Evolutionary conservation across 257 asterid genomes (phyloP), one percentile per base, ranked within the genome.

Genomic region (Linderniella brevidens): DNA sequence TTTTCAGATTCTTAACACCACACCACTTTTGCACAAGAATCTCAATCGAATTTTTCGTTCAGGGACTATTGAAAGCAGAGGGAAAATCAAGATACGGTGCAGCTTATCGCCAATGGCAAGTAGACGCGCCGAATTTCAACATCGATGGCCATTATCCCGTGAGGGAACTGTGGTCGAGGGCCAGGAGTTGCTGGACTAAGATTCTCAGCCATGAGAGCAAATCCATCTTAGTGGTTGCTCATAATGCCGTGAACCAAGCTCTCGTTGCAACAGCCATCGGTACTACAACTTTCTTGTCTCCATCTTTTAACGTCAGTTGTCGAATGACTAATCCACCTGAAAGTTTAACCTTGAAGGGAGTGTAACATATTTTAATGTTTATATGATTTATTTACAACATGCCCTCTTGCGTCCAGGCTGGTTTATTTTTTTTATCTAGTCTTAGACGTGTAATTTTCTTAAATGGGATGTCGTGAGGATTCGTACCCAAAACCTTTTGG

Each of bases 181-280:
- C 86, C 48, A 68, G 87, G 69, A 72, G 61, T 66, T 78, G 97
- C 63, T 88, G 97, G 97, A 61, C 59, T 0, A 79, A 65, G 52
- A 84, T 88, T 35, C 75, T 88, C 45, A 58, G 75, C 11, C 82
- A 78, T 55, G 90, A 84, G 65, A 74, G 86, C 77, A 72, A 58
- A 69, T 83, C 95, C 9, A 52, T 74, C 49, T 82, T 88, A 7
- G 90, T 88, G 19, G 97, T 84, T 58, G 97, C 95, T 67, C 97
- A 88, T 55, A 84, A 84, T 78, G 97, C 95, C 42, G 95, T 84
- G 61, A 84, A 88, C 63, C 95, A 88, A 68, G 97, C 97, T 56
- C 93, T 88, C 57, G 80, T 88, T 53, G 95, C 97, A 66, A 83
- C 95, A 19, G 92, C 97, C 16, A 61, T 88, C 15, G 97, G 95